Percentiles rank a stretch among this genome's conserved stretches.
These are phyloP conservation scores for Petasospora rhodanensis DNA, from an alignment of 1,139 yeast species.

Conservation along the genomic window DNA sequence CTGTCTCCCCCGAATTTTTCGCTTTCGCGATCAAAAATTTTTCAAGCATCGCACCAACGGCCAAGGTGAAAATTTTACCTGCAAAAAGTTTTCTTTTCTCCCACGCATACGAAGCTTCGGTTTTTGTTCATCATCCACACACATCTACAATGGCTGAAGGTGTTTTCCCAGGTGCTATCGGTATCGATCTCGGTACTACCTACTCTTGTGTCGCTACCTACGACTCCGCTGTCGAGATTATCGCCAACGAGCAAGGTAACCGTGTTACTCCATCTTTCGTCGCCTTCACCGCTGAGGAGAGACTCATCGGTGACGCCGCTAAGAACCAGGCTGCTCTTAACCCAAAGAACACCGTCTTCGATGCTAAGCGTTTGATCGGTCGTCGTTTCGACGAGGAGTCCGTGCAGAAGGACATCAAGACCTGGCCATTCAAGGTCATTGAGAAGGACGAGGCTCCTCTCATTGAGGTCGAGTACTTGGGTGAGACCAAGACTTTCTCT, in stretches of 20 bases:
- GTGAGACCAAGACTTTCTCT: slow-evolving; percentile 86
- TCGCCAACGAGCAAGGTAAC: slow-evolving; percentile 99
- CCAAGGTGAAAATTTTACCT: slow-evolving; percentile 16
- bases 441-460: slow-evolving; percentile 84
- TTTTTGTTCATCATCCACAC: slow-evolving; percentile 5
- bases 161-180: slow-evolving; percentile 35
- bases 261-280: slow-evolving; percentile 98
- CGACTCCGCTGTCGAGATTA: slow-evolving; percentile 90
- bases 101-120: too few relatives aligned
- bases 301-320: slow-evolving; percentile 97
- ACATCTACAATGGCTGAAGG: slow-evolving; percentile 20
- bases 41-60: slow-evolving; percentile 12
- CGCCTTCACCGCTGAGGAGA: slow-evolving; percentile 95
- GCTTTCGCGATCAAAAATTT: too few relatives aligned
- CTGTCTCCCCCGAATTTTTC: too few relatives aligned
- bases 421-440: slow-evolving; percentile 95
- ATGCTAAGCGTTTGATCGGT: slow-evolving; percentile 97
- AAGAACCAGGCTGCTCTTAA: slow-evolving; percentile 98
- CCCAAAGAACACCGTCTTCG: slow-evolving; percentile 95
- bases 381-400: slow-evolving; percentile 87
- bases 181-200: slow-evolving; percentile 98
- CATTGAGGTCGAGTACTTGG: slow-evolving; percentile 91
- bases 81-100: slow-evolving; percentile 14
- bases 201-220: slow-evolving; percentile 96
- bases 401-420: slow-evolving; percentile 93